Evolutionary conservation across 306 rosid species (phyloP).

Genomic region (Ziziphus jujuba): DNA sequence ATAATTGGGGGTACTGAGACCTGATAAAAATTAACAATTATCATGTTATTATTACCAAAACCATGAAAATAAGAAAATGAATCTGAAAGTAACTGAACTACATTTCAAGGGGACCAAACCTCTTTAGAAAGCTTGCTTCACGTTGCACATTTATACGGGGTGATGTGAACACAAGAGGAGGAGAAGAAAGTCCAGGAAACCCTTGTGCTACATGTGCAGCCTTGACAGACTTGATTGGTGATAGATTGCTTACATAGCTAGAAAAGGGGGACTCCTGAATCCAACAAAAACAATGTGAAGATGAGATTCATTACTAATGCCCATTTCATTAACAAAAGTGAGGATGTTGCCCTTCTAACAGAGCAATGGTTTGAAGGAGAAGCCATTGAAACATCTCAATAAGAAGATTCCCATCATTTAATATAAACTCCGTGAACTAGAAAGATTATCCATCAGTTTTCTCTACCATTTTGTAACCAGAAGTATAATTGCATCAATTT

Average conservation of each 20-base stretch:
- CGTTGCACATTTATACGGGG: slow-evolving; percentile 41
- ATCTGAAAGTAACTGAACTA: background rate
- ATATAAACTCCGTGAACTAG: background rate
- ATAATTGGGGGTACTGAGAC: slow-evolving; percentile 34
- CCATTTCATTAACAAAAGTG: background rate
- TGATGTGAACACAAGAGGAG: slow-evolving; percentile 57
- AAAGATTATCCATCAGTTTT: background rate
- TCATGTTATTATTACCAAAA: background rate
- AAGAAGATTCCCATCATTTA: background rate
- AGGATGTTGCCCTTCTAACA: background rate
- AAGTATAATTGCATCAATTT: background rate
- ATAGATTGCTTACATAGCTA: slow-evolving; percentile 38
- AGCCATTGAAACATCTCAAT: background rate
- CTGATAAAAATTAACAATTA: slow-evolving; percentile 29
- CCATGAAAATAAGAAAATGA: background rate
- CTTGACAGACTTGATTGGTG: slow-evolving; percentile 47
- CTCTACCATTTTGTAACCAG: no score
- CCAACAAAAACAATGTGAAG: background rate
- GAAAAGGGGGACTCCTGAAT: slow-evolving; percentile 59
- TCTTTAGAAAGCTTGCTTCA: slow-evolving; percentile 34
- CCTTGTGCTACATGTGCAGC: slow-evolving; percentile 30
- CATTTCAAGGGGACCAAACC: slow-evolving; percentile 33
- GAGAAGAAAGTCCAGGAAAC: slow-evolving; percentile 46
- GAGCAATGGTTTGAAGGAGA: background rate
- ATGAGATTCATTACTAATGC: background rate